Conservation (phyloP, 1,284 basidiomycete genomes). For the Waitea zeae region DNA sequence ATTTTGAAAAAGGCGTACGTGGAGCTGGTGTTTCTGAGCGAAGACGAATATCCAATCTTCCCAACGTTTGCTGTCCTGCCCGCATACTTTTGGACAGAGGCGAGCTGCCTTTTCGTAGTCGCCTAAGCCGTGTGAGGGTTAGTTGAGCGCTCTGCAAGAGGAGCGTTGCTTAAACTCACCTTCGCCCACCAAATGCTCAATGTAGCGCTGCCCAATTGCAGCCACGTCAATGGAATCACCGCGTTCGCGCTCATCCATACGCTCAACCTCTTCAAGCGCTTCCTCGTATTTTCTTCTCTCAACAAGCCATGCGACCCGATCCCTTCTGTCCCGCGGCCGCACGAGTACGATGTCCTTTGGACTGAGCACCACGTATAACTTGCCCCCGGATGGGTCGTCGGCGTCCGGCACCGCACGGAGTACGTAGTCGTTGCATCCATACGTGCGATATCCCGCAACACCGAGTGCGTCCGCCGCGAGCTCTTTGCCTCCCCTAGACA, state of each 20-base stretch:
- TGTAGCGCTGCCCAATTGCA: constrained; percentile 71
- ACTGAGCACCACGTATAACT: constrained; percentile 66
- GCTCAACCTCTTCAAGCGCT: constrained; percentile 75
- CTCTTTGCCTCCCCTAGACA: constrained; percentile 82
- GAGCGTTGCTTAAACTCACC: constrained; percentile 23
- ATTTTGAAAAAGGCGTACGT: constrained; percentile 26
- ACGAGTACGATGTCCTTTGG: constrained; percentile 81
- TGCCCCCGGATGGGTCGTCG: constrained; percentile 17
- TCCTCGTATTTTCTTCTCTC: constrained; percentile 79
- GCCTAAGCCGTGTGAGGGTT: constrained; percentile 28
- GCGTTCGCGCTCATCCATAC: constrained; percentile 19
- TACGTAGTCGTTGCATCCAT: constrained; percentile 87
- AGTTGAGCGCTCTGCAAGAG: constrained; percentile 3
- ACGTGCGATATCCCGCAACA: constrained; percentile 64
- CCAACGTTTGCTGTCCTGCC: constrained; percentile 69
- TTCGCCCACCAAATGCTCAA: constrained; percentile 63
- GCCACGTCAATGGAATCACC: constrained; percentile 38
- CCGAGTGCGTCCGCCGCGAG: constrained; percentile 74
- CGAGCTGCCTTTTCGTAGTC: constrained; percentile 74
- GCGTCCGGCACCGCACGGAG: constrained; percentile 32
- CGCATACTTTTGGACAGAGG: constrained; percentile 79
- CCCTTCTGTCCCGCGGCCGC: constrained; percentile 70
- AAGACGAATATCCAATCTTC: constrained; percentile 93
- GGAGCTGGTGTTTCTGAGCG: constrained; percentile 67
- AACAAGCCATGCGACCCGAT: constrained; percentile 89